Evolutionary conservation across 2,329 filamentous ascomycete species (phyloP), one percentile per base, ranked within the genome.

Genomic region (Sordariomycetes sp.): DNA sequence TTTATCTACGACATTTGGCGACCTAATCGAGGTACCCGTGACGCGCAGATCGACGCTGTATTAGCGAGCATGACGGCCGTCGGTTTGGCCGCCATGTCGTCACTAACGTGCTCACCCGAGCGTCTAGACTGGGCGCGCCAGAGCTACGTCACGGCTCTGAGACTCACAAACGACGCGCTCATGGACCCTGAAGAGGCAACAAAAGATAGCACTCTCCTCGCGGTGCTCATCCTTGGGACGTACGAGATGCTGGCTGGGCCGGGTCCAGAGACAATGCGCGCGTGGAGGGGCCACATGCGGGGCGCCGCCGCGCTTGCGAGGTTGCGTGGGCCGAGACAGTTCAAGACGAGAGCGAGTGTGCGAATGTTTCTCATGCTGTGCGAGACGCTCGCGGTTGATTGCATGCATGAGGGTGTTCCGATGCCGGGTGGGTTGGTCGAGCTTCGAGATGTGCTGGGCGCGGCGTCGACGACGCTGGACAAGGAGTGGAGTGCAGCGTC

Each of bases 341-440:
- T 81, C 61, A 65, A 63, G 45, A 75, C 72, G 12, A 65, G 65
- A 50, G 72, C 72, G 2, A 77, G 78, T 3, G 67, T 71, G 42
- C 69, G 74, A 57, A 76, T 81, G 74, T 81, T 81, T 62, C 68
- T 76, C 57, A 78, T 80, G 72, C 69, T 80, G 34, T 76, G 71
- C 35, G 72, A 79, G 57, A 74, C 72, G 56, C 70, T 78, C 36
- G 68, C 79, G 59, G 74, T 80, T 60, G 76, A 72, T 61, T 80
- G 77, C 62, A 71, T 79, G 28, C 76, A 79, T 60, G 72, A 71
- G 55, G 72, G 73, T 36, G 65, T 74, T 32, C 71, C 75, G 13
- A 73, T 80, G 68, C 78, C 78, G 3, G 62, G 69, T n/a, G 65
- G 70, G 36, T 68, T 81, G 59, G 66, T 74, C 34, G 68, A 76